Conservation (phyloP, 2,329 filamentous ascomycete genomes). For the Anthostomella pinea region DNA sequence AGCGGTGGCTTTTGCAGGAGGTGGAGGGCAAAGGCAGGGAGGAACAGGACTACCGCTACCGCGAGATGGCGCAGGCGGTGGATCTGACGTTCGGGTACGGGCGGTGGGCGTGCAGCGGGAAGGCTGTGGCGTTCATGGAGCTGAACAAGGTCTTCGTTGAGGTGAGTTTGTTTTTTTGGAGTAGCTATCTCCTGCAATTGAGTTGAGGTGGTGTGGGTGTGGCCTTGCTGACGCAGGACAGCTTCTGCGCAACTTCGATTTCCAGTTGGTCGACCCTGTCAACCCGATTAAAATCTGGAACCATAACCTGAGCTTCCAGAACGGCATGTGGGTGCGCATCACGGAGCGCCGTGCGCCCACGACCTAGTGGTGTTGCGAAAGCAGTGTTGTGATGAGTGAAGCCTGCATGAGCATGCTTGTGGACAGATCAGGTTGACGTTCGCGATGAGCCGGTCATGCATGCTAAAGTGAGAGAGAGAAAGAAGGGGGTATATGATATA, state of each 20-base stretch:
- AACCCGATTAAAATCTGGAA: constrained; percentile 14
- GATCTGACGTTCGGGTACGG: constrained; percentile 26
- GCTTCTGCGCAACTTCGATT: constrained; percentile 22
- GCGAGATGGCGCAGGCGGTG: constrained; percentile 30
- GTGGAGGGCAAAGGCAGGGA: background rate
- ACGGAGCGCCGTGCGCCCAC: no score
- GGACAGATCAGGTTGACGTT: no score
- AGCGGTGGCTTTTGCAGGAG: constrained; percentile 7
- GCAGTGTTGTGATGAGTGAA: no score
- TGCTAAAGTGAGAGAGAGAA: no score
- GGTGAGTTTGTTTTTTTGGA: constrained; percentile 27
- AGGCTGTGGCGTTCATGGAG: constrained; percentile 39
- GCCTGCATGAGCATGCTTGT: no score
- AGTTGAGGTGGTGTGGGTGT: no score
- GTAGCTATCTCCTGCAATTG: no score
- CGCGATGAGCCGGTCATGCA: no score
- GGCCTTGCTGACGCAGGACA: constrained; percentile 6
- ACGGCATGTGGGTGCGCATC: constrained; percentile 20
- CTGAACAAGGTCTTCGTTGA: constrained; percentile 41
- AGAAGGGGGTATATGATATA: no score
- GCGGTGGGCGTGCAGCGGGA: background rate
- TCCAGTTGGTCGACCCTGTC: constrained; percentile 15
- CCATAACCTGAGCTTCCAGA: constrained; percentile 18
- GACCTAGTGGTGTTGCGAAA: no score
- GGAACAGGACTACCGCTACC: constrained; percentile 25